Conservation (phyloP, 495 filamentous ascomycete genomes). For the Penicillium silybi region DNA sequence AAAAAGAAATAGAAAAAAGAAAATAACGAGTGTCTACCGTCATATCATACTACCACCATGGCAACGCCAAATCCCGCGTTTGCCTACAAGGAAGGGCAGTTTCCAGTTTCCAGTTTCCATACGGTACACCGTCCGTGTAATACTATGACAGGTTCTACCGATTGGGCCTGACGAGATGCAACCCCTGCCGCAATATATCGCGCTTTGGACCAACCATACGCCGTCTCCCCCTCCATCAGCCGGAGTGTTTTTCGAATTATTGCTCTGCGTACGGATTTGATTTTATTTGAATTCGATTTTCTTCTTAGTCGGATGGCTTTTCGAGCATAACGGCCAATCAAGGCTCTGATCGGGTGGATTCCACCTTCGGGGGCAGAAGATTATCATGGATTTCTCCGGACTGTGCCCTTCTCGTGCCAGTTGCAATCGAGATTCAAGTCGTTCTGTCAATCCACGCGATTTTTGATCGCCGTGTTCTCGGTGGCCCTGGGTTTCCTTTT, state of each 20-base stretch:
- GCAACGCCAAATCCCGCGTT: slow-evolving; percentile 10
- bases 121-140: slow-evolving; percentile 11
- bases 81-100: slow-evolving; percentile 1
- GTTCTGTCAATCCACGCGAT: slow-evolving; percentile 23
- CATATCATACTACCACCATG: background rate
- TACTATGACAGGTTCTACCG: background rate
- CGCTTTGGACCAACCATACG: slow-evolving; percentile 27
- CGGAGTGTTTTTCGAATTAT: slow-evolving; percentile 19
- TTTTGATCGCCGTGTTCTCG: slow-evolving; percentile 15
- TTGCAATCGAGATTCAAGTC: slow-evolving; percentile 28
- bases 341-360: slow-evolving; percentile 6
- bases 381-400: slow-evolving; percentile 31
- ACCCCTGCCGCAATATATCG: slow-evolving; percentile 28
- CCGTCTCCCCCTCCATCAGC: slow-evolving; percentile 19
- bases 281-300: background rate
- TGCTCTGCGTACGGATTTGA: background rate
- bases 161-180: background rate
- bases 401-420: slow-evolving; percentile 26
- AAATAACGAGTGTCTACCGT: background rate
- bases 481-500: slow-evolving; percentile 29
- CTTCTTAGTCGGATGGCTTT: slow-evolving; percentile 10
- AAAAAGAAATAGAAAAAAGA: slow-evolving; percentile 9
- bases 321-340: slow-evolving; percentile 20
- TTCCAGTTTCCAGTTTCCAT: slow-evolving; percentile 4
- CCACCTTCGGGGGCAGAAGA: slow-evolving; percentile 15